phyloP scores from a whole-genome alignment of 805 yeast species.

The Cyberlindnera euphorbiae region DNA sequence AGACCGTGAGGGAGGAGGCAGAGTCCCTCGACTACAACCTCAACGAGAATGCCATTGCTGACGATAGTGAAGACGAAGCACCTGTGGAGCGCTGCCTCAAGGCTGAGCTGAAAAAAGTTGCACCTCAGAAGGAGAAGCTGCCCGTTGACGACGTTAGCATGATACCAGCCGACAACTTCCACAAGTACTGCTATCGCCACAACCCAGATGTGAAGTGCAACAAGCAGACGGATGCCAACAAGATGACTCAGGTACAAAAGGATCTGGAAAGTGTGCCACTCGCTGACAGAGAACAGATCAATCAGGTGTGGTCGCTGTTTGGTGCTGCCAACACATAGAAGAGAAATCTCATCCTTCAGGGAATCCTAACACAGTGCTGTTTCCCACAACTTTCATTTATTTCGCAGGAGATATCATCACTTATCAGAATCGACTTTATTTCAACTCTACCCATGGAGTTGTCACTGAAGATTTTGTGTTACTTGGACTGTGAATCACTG shows the following conservation, averaged over 20 bases:
- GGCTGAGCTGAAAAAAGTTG: not conserved
- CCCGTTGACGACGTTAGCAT: slow-evolving; percentile 9
- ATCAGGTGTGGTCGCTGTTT: slow-evolving; percentile 81
- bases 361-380: slow-evolving; percentile 84
- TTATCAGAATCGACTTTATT: slow-evolving; percentile 86
- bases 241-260: slow-evolving; percentile 60
- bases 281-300: slow-evolving; percentile 72
- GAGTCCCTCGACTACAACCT: too few relatives aligned
- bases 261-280: slow-evolving; percentile 54
- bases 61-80: slow-evolving; percentile 3
- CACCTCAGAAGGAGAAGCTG: not conserved
- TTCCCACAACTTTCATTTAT: slow-evolving; percentile 90
- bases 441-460: slow-evolving; percentile 82
- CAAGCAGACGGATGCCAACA: slow-evolving; percentile 57
- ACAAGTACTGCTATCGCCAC: slow-evolving; percentile 84
- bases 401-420: slow-evolving; percentile 68
- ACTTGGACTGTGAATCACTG: slow-evolving; percentile 87
- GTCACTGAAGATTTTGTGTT: slow-evolving; percentile 78
- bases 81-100: not conserved
- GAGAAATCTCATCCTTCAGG: slow-evolving; percentile 73
- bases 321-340: slow-evolving; percentile 67
- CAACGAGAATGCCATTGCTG: slow-evolving; percentile 4
- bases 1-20: slow-evolving; percentile 4
- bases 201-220: slow-evolving; percentile 82
- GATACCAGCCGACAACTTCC: slow-evolving; percentile 43